Evolutionary conservation across 345 rosid genomes (phyloP).

Genomic region (Ceriops tagal): DNA sequence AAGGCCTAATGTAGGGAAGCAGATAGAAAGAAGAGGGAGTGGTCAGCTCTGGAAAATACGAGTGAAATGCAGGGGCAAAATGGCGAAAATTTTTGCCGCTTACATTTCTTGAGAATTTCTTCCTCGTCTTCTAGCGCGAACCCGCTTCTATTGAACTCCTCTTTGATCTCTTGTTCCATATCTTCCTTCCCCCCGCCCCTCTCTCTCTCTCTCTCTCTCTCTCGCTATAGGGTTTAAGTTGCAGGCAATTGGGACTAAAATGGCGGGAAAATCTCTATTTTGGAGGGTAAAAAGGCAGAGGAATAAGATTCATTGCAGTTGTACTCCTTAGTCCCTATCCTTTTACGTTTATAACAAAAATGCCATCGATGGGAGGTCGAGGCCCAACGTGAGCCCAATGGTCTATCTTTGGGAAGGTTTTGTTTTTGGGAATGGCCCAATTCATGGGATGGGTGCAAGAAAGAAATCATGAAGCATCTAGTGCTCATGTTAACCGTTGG

Average conservation of each 20-base stretch:
- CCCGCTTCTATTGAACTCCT: constrained; percentile 55
- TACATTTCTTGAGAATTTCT: constrained; percentile 68
- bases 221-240: constrained; percentile 35
- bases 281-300: background rate
- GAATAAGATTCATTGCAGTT: background rate
- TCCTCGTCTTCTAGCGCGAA: constrained; percentile 59
- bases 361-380: background rate
- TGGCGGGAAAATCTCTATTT: constrained; percentile 54
- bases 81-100: constrained; percentile 3
- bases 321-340: background rate
- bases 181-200: constrained; percentile 12
- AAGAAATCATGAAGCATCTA: no score
- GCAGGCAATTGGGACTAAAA: constrained; percentile 20
- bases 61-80: constrained; percentile 3
- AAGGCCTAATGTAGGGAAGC: constrained; percentile 40
- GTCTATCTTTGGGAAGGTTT: no score
- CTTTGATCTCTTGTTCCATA: constrained; percentile 73
- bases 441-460: no score
- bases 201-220: constrained; percentile 19
- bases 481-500: no score
- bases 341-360: background rate
- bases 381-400: no score
- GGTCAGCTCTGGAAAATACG: constrained; percentile 9
- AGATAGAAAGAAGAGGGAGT: background rate
- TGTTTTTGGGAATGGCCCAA: no score